Base-by-base conservation (phyloP, 768 basidiomycete species). In the Lentinula sp. region DNA sequence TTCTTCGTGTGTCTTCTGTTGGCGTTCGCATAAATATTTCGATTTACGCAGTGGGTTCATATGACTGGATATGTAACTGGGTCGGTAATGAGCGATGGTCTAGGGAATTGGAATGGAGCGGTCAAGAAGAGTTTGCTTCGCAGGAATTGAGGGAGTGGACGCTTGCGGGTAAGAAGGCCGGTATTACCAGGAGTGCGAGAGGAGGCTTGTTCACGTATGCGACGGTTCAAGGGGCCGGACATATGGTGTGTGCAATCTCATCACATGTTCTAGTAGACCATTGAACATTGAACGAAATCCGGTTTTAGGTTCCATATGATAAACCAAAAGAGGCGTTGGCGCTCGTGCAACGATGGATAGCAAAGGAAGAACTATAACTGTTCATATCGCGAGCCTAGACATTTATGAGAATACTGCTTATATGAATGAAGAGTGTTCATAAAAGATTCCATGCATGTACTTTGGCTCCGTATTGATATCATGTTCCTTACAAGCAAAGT, bases 1-100 rank as follows among this genome's bases (percentile, higher is more conserved):
- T 0, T 35, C 16, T 33, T 37, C n/a, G n/a, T 35, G 36, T n/a
- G 32, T 18, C 16, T 36, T 5, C 50, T 18, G 10, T 28, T 28
- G 3, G 28, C 28, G 28, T 28, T 28, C 28, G 2, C 28, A 28
- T 28, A 86, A 46, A 77, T 83, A 36, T 85, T 82, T 66, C 81
- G 28, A 28, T 28, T 3, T 15, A n/a, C 16, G 16, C 15, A 56
- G 55, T 79, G 43, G 85, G 84, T 5, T 77, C 76, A 43, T 77
- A 82, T 63, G 84, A 85, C 66, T 82, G 75, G 73, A 77, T 81
- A 28, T 83, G 83, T 67, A 88, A 88, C 66, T 84, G 81, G 80
- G 73, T 87, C 35, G 86, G 84, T 0, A 88, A 87, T 66, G 82
- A 85, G 69, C 71, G 74, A 20, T 88, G 85, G 86, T 80, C 83